Conservation (phyloP, 495 filamentous ascomycete genomes). For the Neurospora sp. region DNA sequence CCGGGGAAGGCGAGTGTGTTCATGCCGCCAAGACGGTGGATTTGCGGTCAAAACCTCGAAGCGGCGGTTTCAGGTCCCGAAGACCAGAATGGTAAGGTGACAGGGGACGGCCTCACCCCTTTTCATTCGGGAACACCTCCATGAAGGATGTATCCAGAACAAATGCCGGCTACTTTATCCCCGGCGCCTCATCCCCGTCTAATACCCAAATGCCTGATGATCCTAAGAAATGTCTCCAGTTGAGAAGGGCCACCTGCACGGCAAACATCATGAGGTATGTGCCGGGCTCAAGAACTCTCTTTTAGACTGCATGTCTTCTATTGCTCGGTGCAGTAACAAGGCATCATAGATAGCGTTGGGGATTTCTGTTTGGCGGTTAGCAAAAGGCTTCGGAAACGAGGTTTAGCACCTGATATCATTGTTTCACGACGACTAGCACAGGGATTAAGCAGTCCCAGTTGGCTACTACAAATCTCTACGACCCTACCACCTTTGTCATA, state of each 20-base stretch:
- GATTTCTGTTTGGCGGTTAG: neutral
- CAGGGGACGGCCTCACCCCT: neutral
- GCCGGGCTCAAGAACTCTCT: neutral
- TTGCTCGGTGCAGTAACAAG: neutral
- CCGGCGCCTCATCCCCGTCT: neutral
- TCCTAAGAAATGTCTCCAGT: neutral
- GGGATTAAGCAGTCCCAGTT: neutral
- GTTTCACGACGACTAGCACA: neutral
- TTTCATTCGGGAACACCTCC: neutral
- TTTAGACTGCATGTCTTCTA: neutral
- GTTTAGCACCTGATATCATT: neutral
- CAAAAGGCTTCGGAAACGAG: neutral
- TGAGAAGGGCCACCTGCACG: neutral
- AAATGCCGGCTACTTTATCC: neutral
- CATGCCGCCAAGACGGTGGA: slow-evolving; percentile 15
- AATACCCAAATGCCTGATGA: neutral
- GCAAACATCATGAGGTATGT: neutral
- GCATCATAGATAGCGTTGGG: neutral
- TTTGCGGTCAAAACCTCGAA: neutral
- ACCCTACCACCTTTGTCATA: neutral
- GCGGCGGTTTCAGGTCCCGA: slow-evolving; percentile 1
- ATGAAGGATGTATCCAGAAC: neutral
- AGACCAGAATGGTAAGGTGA: neutral
- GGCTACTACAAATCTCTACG: neutral
- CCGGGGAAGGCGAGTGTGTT: slow-evolving; percentile 7